Conservation (phyloP, 208 protist species). For the Novymonas esmeraldas region DNA sequence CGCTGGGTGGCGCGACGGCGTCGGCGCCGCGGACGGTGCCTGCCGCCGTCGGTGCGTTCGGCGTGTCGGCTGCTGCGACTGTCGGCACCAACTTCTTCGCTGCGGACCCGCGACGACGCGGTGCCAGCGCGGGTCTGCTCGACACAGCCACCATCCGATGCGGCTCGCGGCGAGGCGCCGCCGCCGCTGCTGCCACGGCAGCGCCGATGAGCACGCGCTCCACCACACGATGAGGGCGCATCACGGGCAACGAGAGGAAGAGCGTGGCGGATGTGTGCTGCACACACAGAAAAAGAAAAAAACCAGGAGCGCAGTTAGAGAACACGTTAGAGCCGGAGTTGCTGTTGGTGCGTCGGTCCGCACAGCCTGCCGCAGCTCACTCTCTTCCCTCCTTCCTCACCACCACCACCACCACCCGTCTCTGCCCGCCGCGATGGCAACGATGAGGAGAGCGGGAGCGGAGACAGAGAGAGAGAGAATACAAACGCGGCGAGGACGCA, state of each 20-base stretch:
- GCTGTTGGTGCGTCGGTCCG: too few relatives aligned
- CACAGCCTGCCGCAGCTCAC: background rate
- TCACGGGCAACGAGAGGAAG: background rate
- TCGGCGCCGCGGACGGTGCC: background rate
- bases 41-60: background rate
- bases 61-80: background rate
- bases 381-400: background rate
- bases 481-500: too few relatives aligned
- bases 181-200: background rate
- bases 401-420: background rate
- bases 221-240: slow-evolving; percentile 19
- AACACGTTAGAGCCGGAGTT: too few relatives aligned
- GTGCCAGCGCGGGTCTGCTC: slow-evolving; percentile 9
- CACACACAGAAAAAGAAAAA: background rate
- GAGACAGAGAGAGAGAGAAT: background rate
- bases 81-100: background rate
- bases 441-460: background rate
- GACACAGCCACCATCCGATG: background rate
- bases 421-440: background rate
- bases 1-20: too few relatives aligned
- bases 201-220: background rate
- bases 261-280: background rate
- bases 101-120: slow-evolving; percentile 1
- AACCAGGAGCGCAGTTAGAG: background rate
- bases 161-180: background rate